Conservation (phyloP, 306 rosid species). For the Bauhinia variegata region DNA sequence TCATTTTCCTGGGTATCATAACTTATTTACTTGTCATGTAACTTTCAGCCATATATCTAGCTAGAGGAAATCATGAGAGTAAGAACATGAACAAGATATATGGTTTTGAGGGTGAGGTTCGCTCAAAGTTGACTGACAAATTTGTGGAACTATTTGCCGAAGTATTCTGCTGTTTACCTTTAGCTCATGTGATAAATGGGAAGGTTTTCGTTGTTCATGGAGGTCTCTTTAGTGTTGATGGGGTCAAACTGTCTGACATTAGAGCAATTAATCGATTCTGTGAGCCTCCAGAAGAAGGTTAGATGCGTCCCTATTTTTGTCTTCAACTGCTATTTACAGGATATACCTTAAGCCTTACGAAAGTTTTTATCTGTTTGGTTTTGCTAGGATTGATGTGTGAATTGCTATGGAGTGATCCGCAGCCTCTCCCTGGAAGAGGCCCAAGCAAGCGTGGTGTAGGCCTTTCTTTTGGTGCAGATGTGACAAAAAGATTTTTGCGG, state of each 20-base stretch:
- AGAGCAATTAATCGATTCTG: conserved; percentile 92
- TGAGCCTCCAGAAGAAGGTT: conserved; percentile 99
- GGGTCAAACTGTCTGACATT: conserved; percentile 86
- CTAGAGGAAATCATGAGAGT: conserved; percentile 98
- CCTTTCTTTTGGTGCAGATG: conserved; percentile 90
- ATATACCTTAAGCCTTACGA: conserved; percentile 9
- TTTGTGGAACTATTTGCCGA: conserved; percentile 97
- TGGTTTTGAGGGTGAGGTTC: conserved; percentile 99
- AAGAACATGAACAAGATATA: conserved; percentile 99
- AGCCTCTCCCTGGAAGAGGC: conserved; percentile 91
- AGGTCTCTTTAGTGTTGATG: conserved; percentile 97
- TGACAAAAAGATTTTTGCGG: conserved; percentile 82
- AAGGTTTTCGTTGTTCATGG: conserved; percentile 95
- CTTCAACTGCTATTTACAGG: conserved; percentile 24
- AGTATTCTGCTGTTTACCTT: conserved; percentile 88
- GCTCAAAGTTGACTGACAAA: conserved; percentile 79
- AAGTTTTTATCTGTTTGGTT: conserved; percentile 22
- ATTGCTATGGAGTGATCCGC: conserved; percentile 99
- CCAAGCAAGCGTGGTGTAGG: conserved; percentile 99
- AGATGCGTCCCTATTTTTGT: conserved; percentile 25
- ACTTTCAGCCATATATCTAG: conserved; percentile 85
- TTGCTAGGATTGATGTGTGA: conserved; percentile 94
- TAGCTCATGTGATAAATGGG: conserved; percentile 89
- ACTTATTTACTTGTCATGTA: conserved; percentile 23
- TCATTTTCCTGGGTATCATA: neutral